Evolutionary conservation across 306 rosid genomes (phyloP).

Genomic region (Prunus fruticosa): DNA sequence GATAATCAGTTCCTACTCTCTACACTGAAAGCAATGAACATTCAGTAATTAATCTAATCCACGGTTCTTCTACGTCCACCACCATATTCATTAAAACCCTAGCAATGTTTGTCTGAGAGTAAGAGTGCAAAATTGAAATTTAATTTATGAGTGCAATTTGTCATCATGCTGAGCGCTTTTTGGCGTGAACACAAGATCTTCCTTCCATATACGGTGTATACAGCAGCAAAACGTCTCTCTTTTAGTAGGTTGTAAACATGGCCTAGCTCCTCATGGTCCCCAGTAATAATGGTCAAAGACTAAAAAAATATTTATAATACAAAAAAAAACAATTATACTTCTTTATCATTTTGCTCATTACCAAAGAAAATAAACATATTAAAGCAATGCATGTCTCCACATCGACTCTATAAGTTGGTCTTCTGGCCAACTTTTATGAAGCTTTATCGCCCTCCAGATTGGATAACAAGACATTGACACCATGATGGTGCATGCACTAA

Average conservation of each 20-base stretch:
- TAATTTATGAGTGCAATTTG: not conserved
- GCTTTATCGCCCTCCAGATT: conserved; percentile 31
- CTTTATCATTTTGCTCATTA: conserved; percentile 7
- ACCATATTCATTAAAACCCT: not conserved
- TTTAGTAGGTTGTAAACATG: not conserved
- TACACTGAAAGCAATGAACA: not conserved
- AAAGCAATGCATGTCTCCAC: not conserved
- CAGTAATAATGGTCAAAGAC: conserved; percentile 19
- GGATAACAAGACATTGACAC: conserved; percentile 26
- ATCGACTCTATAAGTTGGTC: conserved; percentile 6
- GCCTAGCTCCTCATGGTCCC: not conserved
- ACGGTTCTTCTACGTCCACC: no score
- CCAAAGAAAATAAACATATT: not conserved
- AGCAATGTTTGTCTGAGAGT: not conserved
- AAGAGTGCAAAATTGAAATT: not conserved
- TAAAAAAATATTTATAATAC: conserved; percentile 8
- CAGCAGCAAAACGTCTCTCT: no score
- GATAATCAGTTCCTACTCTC: not conserved
- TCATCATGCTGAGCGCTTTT: not conserved
- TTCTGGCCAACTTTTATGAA: conserved; percentile 33
- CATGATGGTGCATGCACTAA: conserved; percentile 42
- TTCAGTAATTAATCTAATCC: not conserved
- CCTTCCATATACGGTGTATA: no score
- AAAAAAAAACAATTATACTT: conserved; percentile 1
- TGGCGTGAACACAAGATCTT: no score